phyloP scores from a whole-genome alignment of 345 rosid species.

The Aegle marmelos region DNA sequence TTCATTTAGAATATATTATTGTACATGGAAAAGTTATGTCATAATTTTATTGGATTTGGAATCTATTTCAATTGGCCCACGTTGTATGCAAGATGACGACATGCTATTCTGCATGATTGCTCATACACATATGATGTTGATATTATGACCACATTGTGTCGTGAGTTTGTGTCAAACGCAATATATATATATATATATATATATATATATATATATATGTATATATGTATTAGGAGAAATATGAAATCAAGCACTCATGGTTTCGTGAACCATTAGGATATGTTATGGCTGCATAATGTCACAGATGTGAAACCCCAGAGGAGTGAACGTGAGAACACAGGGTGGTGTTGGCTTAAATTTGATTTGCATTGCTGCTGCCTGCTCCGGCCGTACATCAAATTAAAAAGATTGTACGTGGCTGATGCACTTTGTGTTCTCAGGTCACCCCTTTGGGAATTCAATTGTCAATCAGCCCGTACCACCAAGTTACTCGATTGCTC shows the following conservation, averaged over 20 bases:
- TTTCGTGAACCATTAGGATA: background rate
- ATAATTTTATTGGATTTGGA: background rate
- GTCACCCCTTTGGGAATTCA: slow-evolving; percentile 38
- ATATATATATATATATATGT: accelerated
- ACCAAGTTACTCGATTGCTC: background rate
- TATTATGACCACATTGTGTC: slow-evolving; percentile 9
- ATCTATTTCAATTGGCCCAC: no score
- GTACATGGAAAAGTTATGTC: background rate
- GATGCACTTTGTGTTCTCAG: slow-evolving; percentile 34
- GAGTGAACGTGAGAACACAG: slow-evolving; percentile 32
- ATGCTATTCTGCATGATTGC: background rate
- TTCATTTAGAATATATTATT: no score
- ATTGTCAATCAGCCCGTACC: background rate
- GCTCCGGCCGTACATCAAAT: background rate
- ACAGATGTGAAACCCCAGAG: slow-evolving; percentile 15
- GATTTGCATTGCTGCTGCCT: background rate
- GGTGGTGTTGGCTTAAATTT: background rate
- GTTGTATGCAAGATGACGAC: slow-evolving; percentile 8
- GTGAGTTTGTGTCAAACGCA: background rate
- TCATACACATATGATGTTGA: background rate
- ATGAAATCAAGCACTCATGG: background rate
- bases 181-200: accelerated
- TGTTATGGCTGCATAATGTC: background rate
- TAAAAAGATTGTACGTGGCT: background rate
- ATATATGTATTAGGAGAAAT: background rate